Evolutionary conservation across 306 rosid genomes (phyloP), one percentile per base, ranked within the genome.

Genomic region (Neltuma alba): DNA sequence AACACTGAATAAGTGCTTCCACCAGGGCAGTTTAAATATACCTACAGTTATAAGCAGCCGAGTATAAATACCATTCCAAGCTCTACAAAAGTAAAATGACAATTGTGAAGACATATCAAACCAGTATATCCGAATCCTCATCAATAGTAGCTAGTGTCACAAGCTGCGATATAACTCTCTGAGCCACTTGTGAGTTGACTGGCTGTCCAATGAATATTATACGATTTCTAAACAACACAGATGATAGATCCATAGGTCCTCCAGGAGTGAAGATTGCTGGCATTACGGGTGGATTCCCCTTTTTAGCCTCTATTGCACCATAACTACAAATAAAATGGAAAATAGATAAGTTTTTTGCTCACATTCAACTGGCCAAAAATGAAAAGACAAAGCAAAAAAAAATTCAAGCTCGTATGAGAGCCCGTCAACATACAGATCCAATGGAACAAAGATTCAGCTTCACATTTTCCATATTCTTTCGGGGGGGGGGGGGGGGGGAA

Each of bases 241-340:
- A 83, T 8, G 98, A 79, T 62, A 95, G 97, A 85, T 93, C 98
- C 81, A 95, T 58, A 76, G 94, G 90, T 83, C 98, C 99, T 61
- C 87, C 97, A 1, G 98, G 99, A 74, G 99, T 95, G 92, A 93
- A 84, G 73, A 93, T 92, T 34, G 94, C 93, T n/a, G 99, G 99
- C 85, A 93, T 81, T 67, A 95, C 50, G 5, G 97, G 89, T 61
- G 98, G 99, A 84, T 93, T 95, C 75, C 83, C 97, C 27, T 57
- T 78, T 82, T 21, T 89, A 81, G 98, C 98, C 85, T 84, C 93
- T 83, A 93, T 88, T 63, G 81, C 87, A 69, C 87, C 85, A 80
- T 88, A 90, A 83, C 98, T 93, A 82, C 72, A 80, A 42, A 77
- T 44, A 83, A 65, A 73, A 47, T 14, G 65, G 55, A 84, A 77